These are phyloP conservation scores for Colletotrichum horii DNA, from an alignment of 2,329 filamentous ascomycete species.

Conservation along the genomic window DNA sequence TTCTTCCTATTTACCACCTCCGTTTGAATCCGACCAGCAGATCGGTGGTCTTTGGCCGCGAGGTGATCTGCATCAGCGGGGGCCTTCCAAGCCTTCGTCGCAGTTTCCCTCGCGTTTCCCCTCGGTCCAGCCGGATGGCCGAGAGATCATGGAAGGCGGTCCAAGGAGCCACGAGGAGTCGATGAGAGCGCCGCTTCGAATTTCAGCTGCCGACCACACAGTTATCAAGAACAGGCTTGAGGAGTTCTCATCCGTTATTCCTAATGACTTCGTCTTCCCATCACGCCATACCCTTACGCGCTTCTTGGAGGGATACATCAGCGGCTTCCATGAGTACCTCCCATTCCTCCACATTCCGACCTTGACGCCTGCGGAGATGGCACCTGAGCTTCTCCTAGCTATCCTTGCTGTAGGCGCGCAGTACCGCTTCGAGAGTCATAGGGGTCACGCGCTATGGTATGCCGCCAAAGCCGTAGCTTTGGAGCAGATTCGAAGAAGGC, in stretches of 20 bases:
- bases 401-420: constrained; percentile 72
- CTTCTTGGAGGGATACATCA: constrained; percentile 74
- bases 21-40: constrained; percentile 59
- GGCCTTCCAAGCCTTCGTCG: constrained; percentile 52
- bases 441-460: constrained; percentile 66
- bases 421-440: constrained; percentile 66
- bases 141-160: constrained; percentile 44
- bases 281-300: constrained; percentile 72
- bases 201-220: constrained; percentile 59
- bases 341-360: constrained; percentile 72
- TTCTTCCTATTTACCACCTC: constrained; percentile 58
- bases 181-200: constrained; percentile 45
- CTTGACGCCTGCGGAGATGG: constrained; percentile 65
- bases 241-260: constrained; percentile 65
- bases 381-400: constrained; percentile 71
- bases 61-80: constrained; percentile 41
- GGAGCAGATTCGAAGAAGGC: constrained; percentile 63
- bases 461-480: constrained; percentile 62
- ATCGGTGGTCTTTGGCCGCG: constrained; percentile 57
- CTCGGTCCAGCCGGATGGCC: constrained; percentile 58
- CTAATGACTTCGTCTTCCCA: constrained; percentile 69
- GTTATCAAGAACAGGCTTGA: constrained; percentile 63
- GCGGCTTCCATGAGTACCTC: constrained; percentile 65
- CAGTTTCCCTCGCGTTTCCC: constrained; percentile 61
- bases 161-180: constrained; percentile 46